Base-by-base conservation (phyloP, 73 alveolate genomes). In the Paramecium octaurelia region DNA sequence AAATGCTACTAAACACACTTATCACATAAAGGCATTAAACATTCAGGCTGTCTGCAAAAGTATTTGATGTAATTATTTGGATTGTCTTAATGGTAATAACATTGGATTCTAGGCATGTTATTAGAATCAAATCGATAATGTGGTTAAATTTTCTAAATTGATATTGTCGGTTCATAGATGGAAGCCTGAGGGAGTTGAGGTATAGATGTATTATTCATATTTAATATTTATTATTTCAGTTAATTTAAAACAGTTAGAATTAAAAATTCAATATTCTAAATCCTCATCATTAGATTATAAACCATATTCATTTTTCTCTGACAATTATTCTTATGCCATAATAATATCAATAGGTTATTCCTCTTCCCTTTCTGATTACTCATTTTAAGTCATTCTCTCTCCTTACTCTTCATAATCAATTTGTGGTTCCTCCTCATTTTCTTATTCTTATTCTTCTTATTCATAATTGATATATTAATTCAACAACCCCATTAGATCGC, bases 11-110 rank as follows among this genome's bases (percentile, higher is more conserved):
- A 31, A 27, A 27, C 16, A 64, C 84, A 64, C 27, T 31, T 64
- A 64, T 64, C 46, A 64, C 84, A 64, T 64, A 64, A 64, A 6
- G 84, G 84, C 84, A 64, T 64, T 64, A 64, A 64, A 27, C 84
- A 64, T 64, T 64, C 84, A 12, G 21, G 44, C 14, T 64, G 5
- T 64, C 84, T 64, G 27, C 84, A 64, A 34, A 64, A 64, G 46
- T 64, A 64, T 24, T 64, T 64, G 23, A 64, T 64, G 69, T 18
- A 18, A 18, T 54, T 54, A 54, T 54, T 54, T 34, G 84, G 84
- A 64, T 24, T 64, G 20, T 34, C 84, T 31, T 27, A 27, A 27
- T 64, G 84, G 10, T 31, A 64, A 27, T 64, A 64, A 64, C 84
- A 64, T 31, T 64, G 14, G 12, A 64, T 34, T 64, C 21, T 64